Conservation (phyloP, 306 rosid species). For the Ammopiptanthus mongolicus region DNA sequence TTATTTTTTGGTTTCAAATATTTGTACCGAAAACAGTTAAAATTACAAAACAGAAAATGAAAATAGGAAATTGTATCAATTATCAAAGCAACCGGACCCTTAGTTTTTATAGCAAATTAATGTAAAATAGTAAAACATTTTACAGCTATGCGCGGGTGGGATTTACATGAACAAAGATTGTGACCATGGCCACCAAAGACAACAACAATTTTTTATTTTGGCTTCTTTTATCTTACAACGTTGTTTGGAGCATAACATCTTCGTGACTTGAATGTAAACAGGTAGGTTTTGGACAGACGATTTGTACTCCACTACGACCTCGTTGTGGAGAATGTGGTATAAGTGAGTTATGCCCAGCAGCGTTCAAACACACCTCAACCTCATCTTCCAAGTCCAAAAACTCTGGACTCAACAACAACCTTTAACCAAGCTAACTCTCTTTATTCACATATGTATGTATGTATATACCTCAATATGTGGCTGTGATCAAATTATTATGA, state of each 20-base stretch:
- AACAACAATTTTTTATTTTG: not conserved
- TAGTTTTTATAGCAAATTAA: not conserved
- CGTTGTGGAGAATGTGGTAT: constrained; percentile 64
- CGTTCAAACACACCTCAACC: constrained; percentile 60
- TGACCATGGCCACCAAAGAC: not conserved
- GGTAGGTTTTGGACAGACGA: constrained; percentile 98
- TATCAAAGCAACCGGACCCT: too few relatives aligned
- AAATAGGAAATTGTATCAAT: too few relatives aligned
- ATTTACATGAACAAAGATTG: not conserved
- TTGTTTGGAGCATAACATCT: not conserved
- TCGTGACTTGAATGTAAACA: constrained; percentile 24
- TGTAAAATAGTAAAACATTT: not conserved
- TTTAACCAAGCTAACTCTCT: not conserved
- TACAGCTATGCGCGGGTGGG: not conserved
- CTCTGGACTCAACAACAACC: constrained; percentile 37
- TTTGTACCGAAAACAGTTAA: too few relatives aligned
- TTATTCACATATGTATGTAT: not conserved
- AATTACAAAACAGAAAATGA: too few relatives aligned
- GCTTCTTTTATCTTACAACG: not conserved
- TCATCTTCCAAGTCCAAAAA: constrained; percentile 50
- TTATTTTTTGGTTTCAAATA: too few relatives aligned
- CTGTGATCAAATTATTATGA: not conserved
- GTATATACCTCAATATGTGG: not conserved
- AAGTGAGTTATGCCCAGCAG: constrained; percentile 67
- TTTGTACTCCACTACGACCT: constrained; percentile 89